These are phyloP conservation scores for Ascobolus immersus DNA, from an alignment of 495 filamentous ascomycete species.

Conservation along the genomic window DNA sequence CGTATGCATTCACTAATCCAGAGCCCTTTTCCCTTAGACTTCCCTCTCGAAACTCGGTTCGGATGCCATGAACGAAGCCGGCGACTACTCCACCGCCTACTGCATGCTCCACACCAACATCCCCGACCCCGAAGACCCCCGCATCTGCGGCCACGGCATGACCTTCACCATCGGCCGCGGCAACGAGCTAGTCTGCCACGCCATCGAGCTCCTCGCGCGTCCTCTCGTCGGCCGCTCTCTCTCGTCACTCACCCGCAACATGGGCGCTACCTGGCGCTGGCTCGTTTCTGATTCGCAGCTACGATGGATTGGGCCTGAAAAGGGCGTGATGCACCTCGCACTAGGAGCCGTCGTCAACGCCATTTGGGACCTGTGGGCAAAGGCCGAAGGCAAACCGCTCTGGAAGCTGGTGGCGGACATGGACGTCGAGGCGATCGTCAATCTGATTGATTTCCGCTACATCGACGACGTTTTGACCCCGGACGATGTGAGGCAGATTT, in stretches of 20 bases:
- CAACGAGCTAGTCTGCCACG: slow-evolving; percentile 76
- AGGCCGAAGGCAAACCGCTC: slow-evolving; percentile 58
- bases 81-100: slow-evolving; percentile 81
- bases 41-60: slow-evolving; percentile 86
- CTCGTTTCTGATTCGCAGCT: slow-evolving; percentile 74
- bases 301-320: slow-evolving; percentile 88
- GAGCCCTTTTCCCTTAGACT: slow-evolving; percentile 29
- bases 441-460: slow-evolving; percentile 79
- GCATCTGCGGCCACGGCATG: slow-evolving; percentile 64
- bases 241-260: slow-evolving; percentile 48
- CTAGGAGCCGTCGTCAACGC: slow-evolving; percentile 80
- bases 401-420: slow-evolving; percentile 80
- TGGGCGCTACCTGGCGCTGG: slow-evolving; percentile 75
- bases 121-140: slow-evolving; percentile 30
- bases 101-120: slow-evolving; percentile 64
- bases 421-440: slow-evolving; percentile 61
- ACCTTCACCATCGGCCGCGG: slow-evolving; percentile 93
- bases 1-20: not conserved
- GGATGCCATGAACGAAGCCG: slow-evolving; percentile 90
- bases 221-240: slow-evolving; percentile 50
- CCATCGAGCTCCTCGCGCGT: slow-evolving; percentile 49
- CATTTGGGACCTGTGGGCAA: slow-evolving; percentile 88
- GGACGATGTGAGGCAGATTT: slow-evolving; percentile 45
- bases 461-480: slow-evolving; percentile 83
- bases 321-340: slow-evolving; percentile 82